Evolutionary conservation across 225 moss, liverwort and hornwort species (phyloP).

Genomic region (Pseudisothecium myosuroides): DNA sequence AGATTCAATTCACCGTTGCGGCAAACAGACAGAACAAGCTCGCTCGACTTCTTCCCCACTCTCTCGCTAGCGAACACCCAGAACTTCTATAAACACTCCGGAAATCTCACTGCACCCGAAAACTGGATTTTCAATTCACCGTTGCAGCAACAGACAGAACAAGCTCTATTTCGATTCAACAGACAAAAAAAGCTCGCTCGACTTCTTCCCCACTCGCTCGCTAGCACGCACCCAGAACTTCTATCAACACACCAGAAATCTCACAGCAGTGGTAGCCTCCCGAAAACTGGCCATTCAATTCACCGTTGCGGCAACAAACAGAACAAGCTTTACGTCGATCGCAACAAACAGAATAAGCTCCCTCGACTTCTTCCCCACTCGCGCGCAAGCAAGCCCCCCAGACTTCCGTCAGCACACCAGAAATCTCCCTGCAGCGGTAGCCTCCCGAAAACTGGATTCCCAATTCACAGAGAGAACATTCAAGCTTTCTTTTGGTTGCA

Average conservation of each 20-base stretch:
- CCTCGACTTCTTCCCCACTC: neutral
- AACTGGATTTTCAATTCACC: neutral
- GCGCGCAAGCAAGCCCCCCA: neutral
- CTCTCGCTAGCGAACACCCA: neutral
- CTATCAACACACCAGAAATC: neutral
- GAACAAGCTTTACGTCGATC: neutral
- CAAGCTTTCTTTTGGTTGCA: neutral
- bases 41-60: neutral
- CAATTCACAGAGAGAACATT: neutral
- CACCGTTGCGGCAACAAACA: neutral
- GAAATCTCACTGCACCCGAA: neutral
- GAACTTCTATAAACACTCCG: neutral
- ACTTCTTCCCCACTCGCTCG: neutral
- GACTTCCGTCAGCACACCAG: neutral
- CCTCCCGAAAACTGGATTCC: neutral
- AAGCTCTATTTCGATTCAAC: too few species aligned
- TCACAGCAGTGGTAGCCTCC: neutral
- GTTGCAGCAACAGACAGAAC: neutral
- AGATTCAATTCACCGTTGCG: neutral
- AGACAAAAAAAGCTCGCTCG: neutral
- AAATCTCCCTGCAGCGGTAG: neutral
- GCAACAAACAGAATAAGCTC: neutral
- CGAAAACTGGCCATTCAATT: neutral
- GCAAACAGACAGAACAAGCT: neutral
- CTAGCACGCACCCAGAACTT: neutral